A percentile compares a stretch with the other conserved stretches of the same genome.
Conservation (phyloP, 768 basidiomycete species). For the Tylopilus sp. region DNA sequence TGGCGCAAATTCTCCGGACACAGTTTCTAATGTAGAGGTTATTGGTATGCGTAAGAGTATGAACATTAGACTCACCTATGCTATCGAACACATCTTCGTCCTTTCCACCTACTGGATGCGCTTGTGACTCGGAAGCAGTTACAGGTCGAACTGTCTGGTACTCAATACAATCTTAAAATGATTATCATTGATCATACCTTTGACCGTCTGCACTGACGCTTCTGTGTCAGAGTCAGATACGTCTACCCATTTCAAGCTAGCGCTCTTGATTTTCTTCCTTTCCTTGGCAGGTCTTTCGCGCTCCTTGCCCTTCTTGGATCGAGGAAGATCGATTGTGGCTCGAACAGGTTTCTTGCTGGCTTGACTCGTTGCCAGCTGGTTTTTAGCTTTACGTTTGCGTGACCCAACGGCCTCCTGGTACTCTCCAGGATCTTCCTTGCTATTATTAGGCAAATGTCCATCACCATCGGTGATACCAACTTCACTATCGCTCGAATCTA, state of each 20-base stretch:
- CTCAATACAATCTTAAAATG: background rate
- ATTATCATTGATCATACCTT: background rate
- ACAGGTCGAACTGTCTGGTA: background rate
- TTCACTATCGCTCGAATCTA: background rate
- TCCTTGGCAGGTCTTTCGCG: background rate
- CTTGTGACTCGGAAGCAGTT: background rate
- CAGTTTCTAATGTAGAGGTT: background rate
- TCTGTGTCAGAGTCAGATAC: background rate
- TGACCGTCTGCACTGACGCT: background rate
- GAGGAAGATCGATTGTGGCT: background rate
- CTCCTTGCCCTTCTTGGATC: background rate
- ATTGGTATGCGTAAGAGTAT: background rate
- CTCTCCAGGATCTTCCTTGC: background rate
- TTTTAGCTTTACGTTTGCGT: constrained; percentile 1
- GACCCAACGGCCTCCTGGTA: background rate
- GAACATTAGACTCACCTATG: background rate
- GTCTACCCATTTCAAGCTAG: background rate
- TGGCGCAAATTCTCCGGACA: background rate
- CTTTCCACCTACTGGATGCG: background rate
- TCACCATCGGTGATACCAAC: background rate
- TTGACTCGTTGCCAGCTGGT: background rate
- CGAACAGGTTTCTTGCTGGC: background rate
- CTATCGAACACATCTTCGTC: background rate
- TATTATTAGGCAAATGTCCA: background rate
- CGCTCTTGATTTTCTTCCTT: background rate